These are phyloP conservation scores for Tetrahymena borealis DNA, from an alignment of 73 alveolate genomes.

Conservation along the genomic window DNA sequence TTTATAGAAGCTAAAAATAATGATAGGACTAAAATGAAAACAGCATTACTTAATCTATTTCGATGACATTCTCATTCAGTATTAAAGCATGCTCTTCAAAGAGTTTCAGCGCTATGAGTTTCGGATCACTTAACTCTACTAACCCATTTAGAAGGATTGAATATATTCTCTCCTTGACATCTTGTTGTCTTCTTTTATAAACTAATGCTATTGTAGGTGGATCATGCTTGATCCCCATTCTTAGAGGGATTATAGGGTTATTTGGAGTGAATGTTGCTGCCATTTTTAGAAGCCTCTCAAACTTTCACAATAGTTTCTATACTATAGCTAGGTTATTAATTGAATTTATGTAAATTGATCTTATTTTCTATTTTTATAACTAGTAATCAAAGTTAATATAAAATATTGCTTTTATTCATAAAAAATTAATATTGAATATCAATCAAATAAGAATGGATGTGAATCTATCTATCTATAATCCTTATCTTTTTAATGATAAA, in stretches of 20 bases:
- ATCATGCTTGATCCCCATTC: neutral
- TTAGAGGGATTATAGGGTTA: neutral
- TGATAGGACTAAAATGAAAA: no score
- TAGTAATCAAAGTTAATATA: no score
- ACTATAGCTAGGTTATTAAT: no score
- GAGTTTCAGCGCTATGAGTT: neutral
- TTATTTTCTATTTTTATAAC: no score
- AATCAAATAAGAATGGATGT: no score
- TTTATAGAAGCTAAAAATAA: no score
- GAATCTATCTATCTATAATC: no score
- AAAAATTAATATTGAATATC: no score
- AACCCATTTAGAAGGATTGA: neutral
- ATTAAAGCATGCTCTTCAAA: neutral
- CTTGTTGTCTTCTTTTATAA: neutral
- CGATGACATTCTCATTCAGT: neutral
- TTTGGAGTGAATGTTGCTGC: neutral
- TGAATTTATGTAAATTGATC: no score
- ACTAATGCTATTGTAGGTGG: neutral
- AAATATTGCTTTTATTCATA: no score
- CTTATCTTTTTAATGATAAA: no score
- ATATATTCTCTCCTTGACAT: neutral
- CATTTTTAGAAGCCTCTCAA: neutral
- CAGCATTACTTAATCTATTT: neutral
- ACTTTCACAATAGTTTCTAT: neutral
- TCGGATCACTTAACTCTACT: neutral